Evolutionary conservation across 768 basidiomycete genomes (phyloP).

Genomic region (Boletus speciosus): DNA sequence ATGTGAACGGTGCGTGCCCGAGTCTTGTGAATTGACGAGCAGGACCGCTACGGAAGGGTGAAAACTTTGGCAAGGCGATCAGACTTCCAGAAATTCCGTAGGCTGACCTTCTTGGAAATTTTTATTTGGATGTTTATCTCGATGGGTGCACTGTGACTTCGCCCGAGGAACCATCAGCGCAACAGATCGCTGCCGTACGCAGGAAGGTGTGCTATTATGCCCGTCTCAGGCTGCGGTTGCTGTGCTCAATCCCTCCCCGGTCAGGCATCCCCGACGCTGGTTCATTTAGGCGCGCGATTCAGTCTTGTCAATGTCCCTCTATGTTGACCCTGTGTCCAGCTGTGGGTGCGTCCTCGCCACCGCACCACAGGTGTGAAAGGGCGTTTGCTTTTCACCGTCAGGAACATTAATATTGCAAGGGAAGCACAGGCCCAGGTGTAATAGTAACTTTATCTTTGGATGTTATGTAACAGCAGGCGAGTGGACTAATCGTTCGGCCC

Average conservation of each 20-base stretch:
- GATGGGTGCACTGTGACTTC: conserved; percentile 14
- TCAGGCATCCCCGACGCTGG: neutral
- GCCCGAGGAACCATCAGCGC: conserved; percentile 20
- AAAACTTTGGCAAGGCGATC: conserved; percentile 10
- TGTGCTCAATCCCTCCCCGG: neutral
- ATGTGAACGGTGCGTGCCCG: conserved; percentile 2
- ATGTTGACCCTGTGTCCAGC: neutral
- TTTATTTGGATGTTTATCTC: conserved; percentile 17
- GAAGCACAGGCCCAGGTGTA: conserved; percentile 19
- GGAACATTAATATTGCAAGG: conserved; percentile 11
- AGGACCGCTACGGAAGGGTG: neutral
- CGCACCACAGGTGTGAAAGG: neutral
- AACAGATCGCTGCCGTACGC: conserved; percentile 10
- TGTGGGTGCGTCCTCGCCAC: neutral
- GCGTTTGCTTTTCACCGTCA: conserved; percentile 5
- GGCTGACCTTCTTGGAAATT: conserved; percentile 9
- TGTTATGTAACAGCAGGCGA: conserved; percentile 22
- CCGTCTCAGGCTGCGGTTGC: neutral
- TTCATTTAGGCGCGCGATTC: neutral
- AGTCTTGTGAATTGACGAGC: neutral
- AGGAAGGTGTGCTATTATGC: neutral
- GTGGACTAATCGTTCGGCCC: conserved; percentile 2
- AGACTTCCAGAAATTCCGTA: conserved; percentile 11
- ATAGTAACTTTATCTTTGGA: conserved; percentile 24
- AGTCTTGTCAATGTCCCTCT: neutral